Evolutionary conservation across 192 early-diverging fungal species (phyloP), one percentile per base, ranked within the genome.

Genomic region (Rhizophagus prolifer): DNA sequence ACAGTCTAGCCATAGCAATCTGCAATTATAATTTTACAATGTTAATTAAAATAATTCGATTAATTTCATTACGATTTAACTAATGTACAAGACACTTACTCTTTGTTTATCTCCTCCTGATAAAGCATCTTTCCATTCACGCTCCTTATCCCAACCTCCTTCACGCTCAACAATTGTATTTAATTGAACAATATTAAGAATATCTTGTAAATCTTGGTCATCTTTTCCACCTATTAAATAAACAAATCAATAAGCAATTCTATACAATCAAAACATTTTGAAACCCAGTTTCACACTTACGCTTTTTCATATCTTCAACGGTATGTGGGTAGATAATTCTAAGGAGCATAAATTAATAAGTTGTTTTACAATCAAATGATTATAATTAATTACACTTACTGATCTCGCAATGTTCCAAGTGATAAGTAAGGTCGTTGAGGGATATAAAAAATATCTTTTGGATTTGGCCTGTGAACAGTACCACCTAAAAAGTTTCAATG

Each of bases 361-460:
- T 66, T n/a, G 4, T 16, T 36, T 74, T 59, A 72, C 26, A 23
- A 47, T 23, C 21, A 26, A 46, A 60, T 44, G 19, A 34, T 62
- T 23, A 47, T 38, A 36, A 59, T 4, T 9, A 38, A 30, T 34
- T 30, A 31, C 28, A 79, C 84, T 85, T 83, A 85, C 88, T 98
- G 96, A 83, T 98, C 97, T 47, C 98, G 92, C 64, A 99, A 84
- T 2, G 95, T 97, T 58, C 98, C 96, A 34, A 96, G 81, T 47
- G 95, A 92, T 36, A 99, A 85, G 77, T 99, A 99, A n/a, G 98
- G 98, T 46, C 96, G 91, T 82, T 99, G 98, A 31, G 98, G 97
- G 74, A 99, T 95, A 84, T 99, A 99, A 72, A 99, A 97, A 75
- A 99, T 95, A 81, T 94, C 91, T 78, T 90, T 90, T 81, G 89